Percentiles rank a stretch among this genome's conserved stretches.
phyloP scores from a whole-genome alignment of 2,329 filamentous ascomycete genomes.

The Aspergillus awamori region DNA sequence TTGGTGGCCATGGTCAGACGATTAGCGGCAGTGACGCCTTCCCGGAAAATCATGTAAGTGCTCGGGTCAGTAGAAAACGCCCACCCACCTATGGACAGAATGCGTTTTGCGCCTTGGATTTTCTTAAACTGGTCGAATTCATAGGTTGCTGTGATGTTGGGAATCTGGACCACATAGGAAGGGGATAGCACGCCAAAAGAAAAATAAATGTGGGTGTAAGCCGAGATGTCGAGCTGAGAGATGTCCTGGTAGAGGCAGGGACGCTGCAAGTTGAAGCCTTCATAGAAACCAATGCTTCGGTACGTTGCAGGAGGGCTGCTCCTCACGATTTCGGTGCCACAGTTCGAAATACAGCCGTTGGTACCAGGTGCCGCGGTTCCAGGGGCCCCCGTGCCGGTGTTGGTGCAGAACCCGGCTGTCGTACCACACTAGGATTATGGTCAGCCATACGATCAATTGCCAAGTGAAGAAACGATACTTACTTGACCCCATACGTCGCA shows the following conservation, averaged over 20 bases:
- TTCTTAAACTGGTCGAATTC: slow-evolving; percentile 42
- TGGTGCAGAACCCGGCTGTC: slow-evolving; percentile 48
- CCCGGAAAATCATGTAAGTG: slow-evolving; percentile 45
- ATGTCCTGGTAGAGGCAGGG: slow-evolving; percentile 35
- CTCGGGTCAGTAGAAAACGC: slow-evolving; percentile 42
- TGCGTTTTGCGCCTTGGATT: slow-evolving; percentile 35
- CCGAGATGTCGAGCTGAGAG: slow-evolving; percentile 24
- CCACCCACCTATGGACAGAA: slow-evolving; percentile 53
- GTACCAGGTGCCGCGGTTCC: slow-evolving; percentile 40
- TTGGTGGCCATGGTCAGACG: slow-evolving; percentile 42
- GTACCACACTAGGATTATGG: slow-evolving; percentile 41
- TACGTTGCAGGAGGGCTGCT: slow-evolving; percentile 26
- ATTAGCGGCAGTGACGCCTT: slow-evolving; percentile 41
- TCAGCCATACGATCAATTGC: slow-evolving; percentile 21
- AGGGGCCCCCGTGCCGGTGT: slow-evolving; percentile 35
- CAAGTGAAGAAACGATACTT: background rate
- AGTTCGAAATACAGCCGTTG: slow-evolving; percentile 48
- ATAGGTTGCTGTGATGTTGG: slow-evolving; percentile 19
- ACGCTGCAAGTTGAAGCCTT: slow-evolving; percentile 35
- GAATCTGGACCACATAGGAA: slow-evolving; percentile 35
- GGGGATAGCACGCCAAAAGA: slow-evolving; percentile 39
- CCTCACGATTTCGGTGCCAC: slow-evolving; percentile 41
- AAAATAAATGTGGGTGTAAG: slow-evolving; percentile 42
- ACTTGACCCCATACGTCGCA: slow-evolving; percentile 46
- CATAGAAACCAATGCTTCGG: slow-evolving; percentile 36